Percentiles rank a stretch among this genome's conserved stretches.
Evolutionary conservation across 2,329 filamentous ascomycete genomes (phyloP).

Genomic region (Tolypocladium guangdongense): DNA sequence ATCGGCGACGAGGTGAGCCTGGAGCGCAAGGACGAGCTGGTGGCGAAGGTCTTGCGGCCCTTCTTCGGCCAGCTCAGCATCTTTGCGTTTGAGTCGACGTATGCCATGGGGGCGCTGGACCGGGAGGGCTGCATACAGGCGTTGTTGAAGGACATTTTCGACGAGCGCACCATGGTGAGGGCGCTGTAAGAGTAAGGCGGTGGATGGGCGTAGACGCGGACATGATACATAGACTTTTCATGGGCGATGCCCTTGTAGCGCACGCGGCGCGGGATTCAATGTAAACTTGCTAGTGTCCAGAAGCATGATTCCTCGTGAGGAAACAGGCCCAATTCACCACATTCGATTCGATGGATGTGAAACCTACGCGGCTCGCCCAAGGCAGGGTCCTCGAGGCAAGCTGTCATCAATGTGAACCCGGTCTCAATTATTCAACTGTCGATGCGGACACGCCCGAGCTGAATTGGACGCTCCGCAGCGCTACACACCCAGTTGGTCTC

Average conservation of each 20-base stretch:
- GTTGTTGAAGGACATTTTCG: slow-evolving; percentile 66
- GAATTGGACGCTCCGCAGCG: no score
- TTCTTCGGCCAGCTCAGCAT: slow-evolving; percentile 92
- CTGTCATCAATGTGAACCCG: no score
- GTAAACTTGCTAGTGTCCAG: background rate
- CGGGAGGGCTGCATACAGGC: slow-evolving; percentile 49
- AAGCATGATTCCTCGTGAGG: background rate
- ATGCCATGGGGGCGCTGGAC: slow-evolving; percentile 68
- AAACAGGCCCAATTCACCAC: background rate
- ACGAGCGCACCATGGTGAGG: slow-evolving; percentile 59
- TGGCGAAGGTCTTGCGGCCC: slow-evolving; percentile 68
- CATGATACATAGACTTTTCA: background rate
- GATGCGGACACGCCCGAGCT: no score
- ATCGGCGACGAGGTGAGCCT: slow-evolving; percentile 45
- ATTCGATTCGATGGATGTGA: no score
- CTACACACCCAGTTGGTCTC: no score
- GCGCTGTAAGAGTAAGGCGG: slow-evolving; percentile 29
- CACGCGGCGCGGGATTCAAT: background rate
- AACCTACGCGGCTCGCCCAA: no score
- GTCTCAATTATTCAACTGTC: no score
- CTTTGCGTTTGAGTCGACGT: slow-evolving; percentile 84
- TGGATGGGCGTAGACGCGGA: background rate
- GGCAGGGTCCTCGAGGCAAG: no score
- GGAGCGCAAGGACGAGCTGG: slow-evolving; percentile 56
- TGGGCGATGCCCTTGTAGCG: background rate